Evolutionary conservation across 495 filamentous ascomycete species (phyloP), one percentile per base, ranked within the genome.

Genomic region (Trichoderma reesei): DNA sequence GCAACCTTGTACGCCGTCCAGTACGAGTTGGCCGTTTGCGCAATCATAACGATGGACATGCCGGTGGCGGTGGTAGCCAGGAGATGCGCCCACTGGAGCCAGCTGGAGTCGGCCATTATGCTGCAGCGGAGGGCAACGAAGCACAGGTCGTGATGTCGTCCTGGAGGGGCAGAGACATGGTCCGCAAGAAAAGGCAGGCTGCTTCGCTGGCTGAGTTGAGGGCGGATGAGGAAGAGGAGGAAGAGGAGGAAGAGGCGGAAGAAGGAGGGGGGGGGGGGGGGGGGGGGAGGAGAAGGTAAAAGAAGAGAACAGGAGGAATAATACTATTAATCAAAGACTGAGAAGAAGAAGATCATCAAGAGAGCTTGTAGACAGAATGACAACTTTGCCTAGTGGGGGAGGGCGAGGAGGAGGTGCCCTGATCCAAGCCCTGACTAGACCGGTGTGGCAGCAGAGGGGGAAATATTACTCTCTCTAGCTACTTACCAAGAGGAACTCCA

Each of bases 1-100:
- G 81, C 81, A 60, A 74, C 75, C 11, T 77, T 39, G 70, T 80
- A 83, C 2, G 79, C 79, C 56, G 71, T 67, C 3, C 73, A 71
- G 69, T 80, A 82, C 26, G 72, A 72, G 60, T 69, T 73, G 36
- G 72, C 65, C n/a, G 77, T 68, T 67, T 78, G 77, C 63, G 70
- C 71, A 41, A 79, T 69, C 42, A 79, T 67, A 59, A 75, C 72
- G 60, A 79, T 62, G 9, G 79, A 73, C 62, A 82, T 72, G 51
- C 75, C 72, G 71, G 79, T 72, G 64, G 80, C 80, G 72, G 80
- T 79, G 70, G 81, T 72, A 36, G 74, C 73, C 46, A 81, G 69
- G 60, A 79, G 66, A 42, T 80, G 69, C 70, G 76, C 72, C 73
- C 78, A 77, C 71, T 77, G 73, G 44, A 72, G 67, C 60, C 75